Evolutionary conservation across 2,329 filamentous ascomycete species (phyloP), one percentile per base, ranked within the genome.

Genomic region (Fusarium solani-melongenae): DNA sequence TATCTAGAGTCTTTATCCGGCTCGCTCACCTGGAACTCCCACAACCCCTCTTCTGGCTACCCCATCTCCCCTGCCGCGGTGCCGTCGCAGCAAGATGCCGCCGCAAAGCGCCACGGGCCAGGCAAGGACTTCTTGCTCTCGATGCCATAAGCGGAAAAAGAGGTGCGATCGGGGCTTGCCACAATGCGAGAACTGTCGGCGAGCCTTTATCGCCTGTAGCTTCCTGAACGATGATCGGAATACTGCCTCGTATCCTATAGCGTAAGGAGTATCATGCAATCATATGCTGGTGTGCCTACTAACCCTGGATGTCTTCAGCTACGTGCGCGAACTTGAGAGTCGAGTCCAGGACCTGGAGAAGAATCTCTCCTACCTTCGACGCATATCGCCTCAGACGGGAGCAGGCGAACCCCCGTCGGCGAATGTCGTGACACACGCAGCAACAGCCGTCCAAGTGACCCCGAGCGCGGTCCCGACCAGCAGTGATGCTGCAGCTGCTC

Each of bases 81-180:
- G 20, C 39, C 39, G 22, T 44, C 20, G 20, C 39, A 44, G 20
- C 27, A 17, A 29, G 33, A 70, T 70, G 67, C 22, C 64, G n/a
- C 41, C 63, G 27, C 64, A 59, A 10, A 7, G 34, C 14, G 34
- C 53, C 11, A 46, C 58, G 2, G 63, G 49, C 12, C 55, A 67
- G 41, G 76, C 77, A 7, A 36, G 76, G 53, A 64, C 75, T 9
- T 84, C 82, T 9, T 84, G 83, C 68, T 77, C 80, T 27, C 78
- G 84, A 14, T 85, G 84, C 63, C 82, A 85, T 69, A 80, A 79
- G 51, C 74, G 84, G 24, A 86, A 85, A 73, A 86, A 86, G 78
- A 79, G 81, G 55, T 86, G 84, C 66, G 84, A 85, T 72, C 78
- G 82, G 12, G 67, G 63, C 2, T 67, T 86, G 22, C 84, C 84